A percentile compares a stretch with the other conserved stretches of the same genome.
Conservation (phyloP, 176 grass and related monocot genomes). For the Elaeis guineensis region DNA sequence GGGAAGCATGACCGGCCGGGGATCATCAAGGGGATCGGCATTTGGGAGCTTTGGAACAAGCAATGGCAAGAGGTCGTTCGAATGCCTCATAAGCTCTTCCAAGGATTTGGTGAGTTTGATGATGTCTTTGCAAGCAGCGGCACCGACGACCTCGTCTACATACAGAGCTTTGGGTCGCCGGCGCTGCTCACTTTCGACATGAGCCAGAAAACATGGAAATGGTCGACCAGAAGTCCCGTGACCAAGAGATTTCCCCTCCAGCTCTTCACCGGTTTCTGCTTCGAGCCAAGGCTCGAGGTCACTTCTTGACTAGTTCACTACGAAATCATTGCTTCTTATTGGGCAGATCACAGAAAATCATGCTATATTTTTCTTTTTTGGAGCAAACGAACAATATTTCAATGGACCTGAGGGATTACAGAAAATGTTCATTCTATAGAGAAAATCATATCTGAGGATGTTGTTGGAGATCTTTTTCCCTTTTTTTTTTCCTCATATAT, state of each 20-base stretch:
- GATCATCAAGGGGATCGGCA: conserved; percentile 14
- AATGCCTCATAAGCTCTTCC: conserved; percentile 13
- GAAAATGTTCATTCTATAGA: too few species aligned
- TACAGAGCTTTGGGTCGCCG: conserved; percentile 9
- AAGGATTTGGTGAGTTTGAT: conserved; percentile 10
- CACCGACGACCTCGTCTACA: conserved; percentile 10
- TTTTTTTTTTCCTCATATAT: too few species aligned
- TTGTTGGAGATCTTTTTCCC: too few species aligned
- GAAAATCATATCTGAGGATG: too few species aligned
- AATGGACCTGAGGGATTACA: too few species aligned
- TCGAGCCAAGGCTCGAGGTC: conserved; percentile 11
- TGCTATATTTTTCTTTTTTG: too few species aligned
- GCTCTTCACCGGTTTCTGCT: conserved; percentile 21
- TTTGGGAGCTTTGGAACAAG: conserved; percentile 1
- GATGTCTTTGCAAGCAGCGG: conserved; percentile 16
- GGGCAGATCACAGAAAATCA: too few species aligned
- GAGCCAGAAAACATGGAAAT: conserved; percentile 9
- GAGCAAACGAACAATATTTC: too few species aligned
- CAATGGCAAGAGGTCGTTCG: conserved; percentile 8
- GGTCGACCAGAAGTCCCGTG: not conserved
- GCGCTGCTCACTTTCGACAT: conserved; percentile 1
- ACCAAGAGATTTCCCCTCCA: conserved; percentile 13
- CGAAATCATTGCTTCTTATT: too few species aligned
- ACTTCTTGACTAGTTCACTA: not conserved
- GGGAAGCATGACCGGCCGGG: not conserved